Base-by-base conservation (phyloP, 352 stramenopile genomes). In the Aphanomyces euteiches region DNA sequence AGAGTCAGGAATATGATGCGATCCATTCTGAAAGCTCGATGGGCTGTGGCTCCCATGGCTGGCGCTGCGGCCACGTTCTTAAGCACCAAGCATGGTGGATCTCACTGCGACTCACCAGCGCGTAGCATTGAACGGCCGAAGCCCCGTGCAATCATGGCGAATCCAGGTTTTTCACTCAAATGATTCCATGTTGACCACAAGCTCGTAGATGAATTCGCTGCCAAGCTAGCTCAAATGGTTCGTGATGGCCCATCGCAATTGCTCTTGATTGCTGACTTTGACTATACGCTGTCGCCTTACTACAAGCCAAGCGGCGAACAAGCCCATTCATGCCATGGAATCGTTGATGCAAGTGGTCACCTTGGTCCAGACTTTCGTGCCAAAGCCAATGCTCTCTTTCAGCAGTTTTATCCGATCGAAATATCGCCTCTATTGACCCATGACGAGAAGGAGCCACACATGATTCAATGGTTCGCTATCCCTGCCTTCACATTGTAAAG, bases 181-280 rank as follows among this genome's bases (percentile, higher is more conserved):
- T 21, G 21, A 7, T 15, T 19, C 48, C 17, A 19, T 45, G 8
- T 47, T n/a, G 7, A 38, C 34, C 48, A 10, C 47, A 38, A 36
- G 12, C 37, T 38, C 69, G 19, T 63, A 89, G 85, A 90, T 43
- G 77, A 64, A 41, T 92, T 93, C 61, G 80, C 85, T 15, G 66
- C 74, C 48, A 93, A 93, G 67, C 88, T 81, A 79, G 87, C 89
- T 60, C 90, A 89, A 56, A 90, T 93, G 58, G 75, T 77, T 17
- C 81, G 74, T 37, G 84, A 90, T 47, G 80, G 84, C 41, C 66
- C 89, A 8, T 77, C 86, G 65, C 81, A 87, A 66, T 79, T 93
- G 36, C 72, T 93, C 41, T 81, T 93, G 63, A 93, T 93, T 65
- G 77, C 86, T 2, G 86, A 93, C 68, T 93, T 93, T 73, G 86